Base-by-base conservation (phyloP, 306 rosid genomes). In the Morella rubra region DNA sequence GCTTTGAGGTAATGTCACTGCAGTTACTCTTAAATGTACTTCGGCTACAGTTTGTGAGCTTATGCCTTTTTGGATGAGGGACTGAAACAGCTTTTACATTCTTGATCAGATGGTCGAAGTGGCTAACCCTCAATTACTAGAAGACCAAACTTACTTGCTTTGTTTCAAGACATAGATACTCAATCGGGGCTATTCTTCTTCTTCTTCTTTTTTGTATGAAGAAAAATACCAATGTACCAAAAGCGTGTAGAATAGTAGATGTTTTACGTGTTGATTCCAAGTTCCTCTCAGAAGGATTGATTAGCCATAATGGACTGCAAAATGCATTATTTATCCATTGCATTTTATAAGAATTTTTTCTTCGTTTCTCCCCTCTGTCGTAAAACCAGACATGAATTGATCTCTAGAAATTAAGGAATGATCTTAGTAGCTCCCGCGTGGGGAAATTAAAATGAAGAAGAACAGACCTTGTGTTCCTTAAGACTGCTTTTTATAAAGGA, bases 1-100 rank as follows among this genome's bases (percentile, higher is more conserved):
- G 98, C 37, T 94, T 94, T 9, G 90, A 94, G 96, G 98, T 94
- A 87, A 72, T 32, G 44, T 16, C 60, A 46, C 6, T 20, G 61
- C 55, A 22, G 60, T 71, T 74, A 47, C 56, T 64, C 49, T 44
- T 32, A 69, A 66, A 56, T 70, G 65, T 58, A 47, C 46, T 54
- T 62, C 20, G 44, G 13, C 37, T 45, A 72, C 56, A 50, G 45
- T 40, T 42, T 44, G 44, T 42, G 77, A 47, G 27, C 27, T 42
- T 45, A 73, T 37, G 22, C 20, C 72, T 24, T 16, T 66, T 8
- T 54, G 22, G 66, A 68, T 46, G 61, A 61, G 53, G 20, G 55
- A 52, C 76, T 91, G 60, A 86, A 69, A 70, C 50, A 77, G 41
- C 70, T 80, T 81, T 46, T 24, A 53, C 51, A 10, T 27, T 49